These are phyloP conservation scores for Scleroderma bovista DNA, from an alignment of 768 basidiomycete species.

Conservation along the genomic window DNA sequence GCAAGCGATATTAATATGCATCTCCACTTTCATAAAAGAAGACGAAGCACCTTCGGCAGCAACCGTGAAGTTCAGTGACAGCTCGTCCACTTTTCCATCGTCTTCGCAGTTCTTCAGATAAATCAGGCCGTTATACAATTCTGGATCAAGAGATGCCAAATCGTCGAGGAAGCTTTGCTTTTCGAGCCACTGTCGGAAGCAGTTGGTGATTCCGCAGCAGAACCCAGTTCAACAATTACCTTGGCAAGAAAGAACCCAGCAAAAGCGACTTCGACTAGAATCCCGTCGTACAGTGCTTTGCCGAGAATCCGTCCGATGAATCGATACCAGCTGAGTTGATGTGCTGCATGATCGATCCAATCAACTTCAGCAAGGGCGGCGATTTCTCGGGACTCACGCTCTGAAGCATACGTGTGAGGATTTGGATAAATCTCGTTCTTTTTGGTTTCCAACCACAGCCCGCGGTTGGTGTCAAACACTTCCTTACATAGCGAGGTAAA, in stretches of 20 bases:
- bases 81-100: constrained; percentile 81
- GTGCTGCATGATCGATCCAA: constrained; percentile 39
- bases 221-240: constrained; percentile 31
- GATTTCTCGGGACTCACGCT: constrained; percentile 46
- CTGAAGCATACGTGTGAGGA: constrained; percentile 86
- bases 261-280: constrained; percentile 91
- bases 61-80: constrained; percentile 86
- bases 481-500: constrained; percentile 90
- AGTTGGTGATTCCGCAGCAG: background rate
- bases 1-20: background rate
- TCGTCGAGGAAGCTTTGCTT: constrained; percentile 92
- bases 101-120: constrained; percentile 90
- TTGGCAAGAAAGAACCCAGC: constrained; percentile 93
- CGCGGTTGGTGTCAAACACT: constrained; percentile 91
- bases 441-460: constrained; percentile 86
- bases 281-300: constrained; percentile 95
- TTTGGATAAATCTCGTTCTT: constrained; percentile 96
- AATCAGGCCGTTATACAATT: constrained; percentile 87
- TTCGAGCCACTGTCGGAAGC: constrained; percentile 71
- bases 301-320: constrained; percentile 93
- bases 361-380: background rate
- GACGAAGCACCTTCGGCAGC: constrained; percentile 63
- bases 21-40: background rate
- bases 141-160: constrained; percentile 84
- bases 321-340: constrained; percentile 86